A percentile compares a stretch with the other conserved stretches of the same genome.
These are phyloP conservation scores for Tylopilus balloui DNA, from an alignment of 768 basidiomycete species.

Conservation along the genomic window DNA sequence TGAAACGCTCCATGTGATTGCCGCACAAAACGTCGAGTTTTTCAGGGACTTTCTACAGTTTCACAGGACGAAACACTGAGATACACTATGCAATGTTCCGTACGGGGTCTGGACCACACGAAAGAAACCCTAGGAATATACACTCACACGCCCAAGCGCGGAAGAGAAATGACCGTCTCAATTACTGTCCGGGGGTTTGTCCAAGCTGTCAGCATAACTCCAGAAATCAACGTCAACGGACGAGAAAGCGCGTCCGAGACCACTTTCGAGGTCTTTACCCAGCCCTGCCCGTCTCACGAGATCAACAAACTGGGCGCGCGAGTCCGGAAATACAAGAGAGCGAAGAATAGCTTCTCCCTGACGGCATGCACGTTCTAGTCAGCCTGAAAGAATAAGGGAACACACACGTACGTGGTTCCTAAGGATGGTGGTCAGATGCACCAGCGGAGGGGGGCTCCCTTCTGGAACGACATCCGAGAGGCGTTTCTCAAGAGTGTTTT, in stretches of 20 bases:
- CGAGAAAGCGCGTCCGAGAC: slow-evolving; percentile 27
- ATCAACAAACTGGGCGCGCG: slow-evolving; percentile 61
- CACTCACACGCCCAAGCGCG: neutral
- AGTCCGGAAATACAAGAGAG: slow-evolving; percentile 70
- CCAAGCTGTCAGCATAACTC: slow-evolving; percentile 47
- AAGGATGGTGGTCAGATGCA: slow-evolving; percentile 49
- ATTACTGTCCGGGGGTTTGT: neutral
- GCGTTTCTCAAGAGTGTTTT: slow-evolving; percentile 3
- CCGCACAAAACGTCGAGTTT: neutral
- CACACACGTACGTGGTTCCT: slow-evolving; percentile 54
- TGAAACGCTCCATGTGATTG: slow-evolving; percentile 11
- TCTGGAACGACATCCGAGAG: slow-evolving; percentile 9
- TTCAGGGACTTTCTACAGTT: too few relatives aligned
- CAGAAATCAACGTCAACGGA: slow-evolving; percentile 56
- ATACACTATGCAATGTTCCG: neutral
- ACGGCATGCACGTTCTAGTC: slow-evolving; percentile 8
- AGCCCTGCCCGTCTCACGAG: slow-evolving; percentile 48
- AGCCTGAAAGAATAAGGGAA: neutral
- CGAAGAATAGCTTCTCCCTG: slow-evolving; percentile 56
- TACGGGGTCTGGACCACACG: neutral
- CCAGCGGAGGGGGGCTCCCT: slow-evolving; percentile 30
- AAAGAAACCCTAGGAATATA: neutral
- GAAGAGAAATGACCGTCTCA: neutral
- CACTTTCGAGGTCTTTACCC: slow-evolving; percentile 25
- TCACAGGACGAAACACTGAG: too few relatives aligned